Percentiles rank a stretch among this genome's conserved stretches.
phyloP scores from a whole-genome alignment of 2,329 filamentous ascomycete genomes.

The Pseudocercospora vitis region DNA sequence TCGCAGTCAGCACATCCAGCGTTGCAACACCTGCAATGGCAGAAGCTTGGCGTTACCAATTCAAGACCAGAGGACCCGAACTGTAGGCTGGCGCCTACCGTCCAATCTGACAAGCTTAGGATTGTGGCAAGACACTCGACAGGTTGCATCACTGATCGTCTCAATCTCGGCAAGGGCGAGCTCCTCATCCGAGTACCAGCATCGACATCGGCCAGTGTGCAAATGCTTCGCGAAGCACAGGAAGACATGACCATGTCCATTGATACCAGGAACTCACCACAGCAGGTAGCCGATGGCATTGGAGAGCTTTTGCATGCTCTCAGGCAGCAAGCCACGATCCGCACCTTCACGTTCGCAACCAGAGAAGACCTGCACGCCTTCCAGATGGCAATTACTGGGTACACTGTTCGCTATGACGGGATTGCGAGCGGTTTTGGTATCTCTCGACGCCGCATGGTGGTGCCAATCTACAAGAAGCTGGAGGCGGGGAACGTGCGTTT shows the following conservation, averaged over 20 bases:
- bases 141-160: slow-evolving; percentile 76
- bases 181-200: slow-evolving; percentile 48
- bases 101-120: slow-evolving; percentile 74
- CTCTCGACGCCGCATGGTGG: slow-evolving; percentile 71
- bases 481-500: slow-evolving; percentile 77
- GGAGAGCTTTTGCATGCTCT: slow-evolving; percentile 60
- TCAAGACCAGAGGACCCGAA: slow-evolving; percentile 58
- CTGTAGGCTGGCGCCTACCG: slow-evolving; percentile 62
- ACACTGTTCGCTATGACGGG: slow-evolving; percentile 57
- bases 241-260: slow-evolving; percentile 75
- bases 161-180: slow-evolving; percentile 66
- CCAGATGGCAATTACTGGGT: slow-evolving; percentile 76
- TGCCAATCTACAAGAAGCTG: slow-evolving; percentile 93
- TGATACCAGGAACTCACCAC: slow-evolving; percentile 43
- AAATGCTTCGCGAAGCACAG: slow-evolving; percentile 70
- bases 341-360: slow-evolving; percentile 58
- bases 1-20: slow-evolving; percentile 42
- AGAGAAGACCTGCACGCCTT: slow-evolving; percentile 69
- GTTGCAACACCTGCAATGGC: slow-evolving; percentile 58
- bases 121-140: slow-evolving; percentile 71
- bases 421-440: slow-evolving; percentile 75
- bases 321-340: slow-evolving; percentile 62
- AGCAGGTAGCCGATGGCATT: slow-evolving; percentile 59
- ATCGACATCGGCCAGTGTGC: slow-evolving; percentile 55
- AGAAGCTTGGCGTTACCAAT: slow-evolving; percentile 70